A percentile compares a stretch with the other conserved stretches of the same genome.
phyloP scores from a whole-genome alignment of 1,139 yeast genomes.

The Debaryomycetaceae sp. region DNA sequence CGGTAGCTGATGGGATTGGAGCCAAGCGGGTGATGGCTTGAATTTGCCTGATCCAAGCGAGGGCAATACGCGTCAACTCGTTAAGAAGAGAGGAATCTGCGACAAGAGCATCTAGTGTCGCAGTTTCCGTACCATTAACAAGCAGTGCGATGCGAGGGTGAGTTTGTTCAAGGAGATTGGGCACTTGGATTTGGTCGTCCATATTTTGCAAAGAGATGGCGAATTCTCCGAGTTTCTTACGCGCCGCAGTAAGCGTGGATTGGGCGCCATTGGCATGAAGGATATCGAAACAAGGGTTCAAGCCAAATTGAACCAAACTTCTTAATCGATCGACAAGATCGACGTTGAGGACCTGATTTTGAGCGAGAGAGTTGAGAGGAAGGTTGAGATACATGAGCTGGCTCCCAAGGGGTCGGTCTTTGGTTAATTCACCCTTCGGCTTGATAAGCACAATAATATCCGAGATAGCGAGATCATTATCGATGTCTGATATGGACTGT shows the following conservation, averaged over 20 bases:
- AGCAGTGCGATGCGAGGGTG: constrained; percentile 43
- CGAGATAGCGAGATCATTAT: neutral
- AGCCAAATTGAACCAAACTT: constrained; percentile 39
- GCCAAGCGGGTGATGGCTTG: constrained; percentile 45
- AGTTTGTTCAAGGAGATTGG: constrained; percentile 42
- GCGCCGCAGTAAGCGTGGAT: constrained; percentile 31
- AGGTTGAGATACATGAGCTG: constrained; percentile 31
- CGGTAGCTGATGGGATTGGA: constrained; percentile 45
- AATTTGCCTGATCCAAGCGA: constrained; percentile 61
- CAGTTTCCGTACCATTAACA: constrained; percentile 10
- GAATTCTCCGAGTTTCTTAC: constrained; percentile 60
- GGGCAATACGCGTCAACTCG: constrained; percentile 53
- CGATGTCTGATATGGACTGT: neutral
- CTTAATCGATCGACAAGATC: constrained; percentile 46
- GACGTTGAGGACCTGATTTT: constrained; percentile 6
- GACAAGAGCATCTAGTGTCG: constrained; percentile 8
- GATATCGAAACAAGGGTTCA: constrained; percentile 28
- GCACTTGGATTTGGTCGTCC: constrained; percentile 59
- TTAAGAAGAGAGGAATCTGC: constrained; percentile 53
- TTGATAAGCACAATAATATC: constrained; percentile 31
- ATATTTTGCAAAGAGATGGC: constrained; percentile 59
- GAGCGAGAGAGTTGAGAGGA: constrained; percentile 16
- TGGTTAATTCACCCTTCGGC: constrained; percentile 23
- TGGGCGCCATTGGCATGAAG: constrained; percentile 7
- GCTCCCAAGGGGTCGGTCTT: constrained; percentile 14